Evolutionary conservation across 306 rosid species (phyloP), one percentile per base, ranked within the genome.

Genomic region (Datisca glomerata): DNA sequence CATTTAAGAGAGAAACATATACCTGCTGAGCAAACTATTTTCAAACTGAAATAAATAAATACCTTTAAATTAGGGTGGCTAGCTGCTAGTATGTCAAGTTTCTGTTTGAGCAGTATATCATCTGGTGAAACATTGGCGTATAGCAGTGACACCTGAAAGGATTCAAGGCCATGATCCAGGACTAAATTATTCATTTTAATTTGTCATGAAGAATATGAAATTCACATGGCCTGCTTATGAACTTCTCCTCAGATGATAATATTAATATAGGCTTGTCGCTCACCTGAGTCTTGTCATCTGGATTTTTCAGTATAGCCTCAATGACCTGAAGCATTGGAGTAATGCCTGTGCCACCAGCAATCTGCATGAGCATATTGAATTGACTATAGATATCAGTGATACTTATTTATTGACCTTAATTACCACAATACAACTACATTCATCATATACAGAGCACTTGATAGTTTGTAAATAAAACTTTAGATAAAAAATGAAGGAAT

Each of bases 291-390:
- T 56, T 69, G 70, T 91, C 99, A 20, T 85, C 94, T 7, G 96
- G 81, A 58, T 91, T 85, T 84, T 78, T 85, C 67, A 81, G 63
- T 48, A 91, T 64, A 55, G 99, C 99, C 59, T 85, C 99, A 69
- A 85, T 75, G 39, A 91, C 78, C 72, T 91, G 96, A 60, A 91
- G 92, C 96, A 91, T 80, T 28, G 96, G 99, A 49, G 99, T 91
- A 60, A 91, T 91, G 59, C 99, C 94, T 3, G 96, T 38, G 55
- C 99, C 96, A 16, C 99, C 96, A 7, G 99, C 96, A 73, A 91
- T 65, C 99, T 85, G 72, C 40, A 59, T 45, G 45, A 46, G 59
- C 57, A 28, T 7, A 18, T 18, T 39, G 10, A 14, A 18, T 13
- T 15, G 3, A 4, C 12, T 18, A 39, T 39, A 2, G 1, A 39